Evolutionary conservation across 1,139 yeast genomes (phyloP).

Genomic region (Candida gigantensis): DNA sequence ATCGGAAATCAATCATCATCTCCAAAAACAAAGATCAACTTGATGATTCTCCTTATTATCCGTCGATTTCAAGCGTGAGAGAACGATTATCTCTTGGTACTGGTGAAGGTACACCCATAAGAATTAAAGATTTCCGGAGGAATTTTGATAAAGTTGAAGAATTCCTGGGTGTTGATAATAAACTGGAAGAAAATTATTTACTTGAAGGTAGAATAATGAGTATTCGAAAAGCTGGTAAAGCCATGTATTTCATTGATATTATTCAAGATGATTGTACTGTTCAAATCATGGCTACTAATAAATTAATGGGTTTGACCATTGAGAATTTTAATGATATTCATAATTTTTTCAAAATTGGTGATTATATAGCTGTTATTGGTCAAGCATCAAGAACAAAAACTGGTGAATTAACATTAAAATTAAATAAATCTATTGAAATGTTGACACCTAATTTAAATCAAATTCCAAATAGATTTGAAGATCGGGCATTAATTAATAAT

Average conservation of each 20-base stretch:
- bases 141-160: conserved; percentile 25
- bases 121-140: conserved; percentile 19
- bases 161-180: conserved; percentile 15
- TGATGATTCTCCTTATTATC: conserved; percentile 17
- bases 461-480: conserved; percentile 62
- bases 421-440: conserved; percentile 47
- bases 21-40: conserved; percentile 8
- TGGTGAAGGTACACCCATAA: conserved; percentile 22
- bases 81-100: conserved; percentile 8
- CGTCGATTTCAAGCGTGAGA: conserved; percentile 19
- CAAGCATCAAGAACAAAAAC: conserved; percentile 71
- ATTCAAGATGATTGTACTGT: conserved; percentile 55
- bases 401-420: conserved; percentile 76
- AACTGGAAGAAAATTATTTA: conserved; percentile 15
- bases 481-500: conserved; percentile 57
- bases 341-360: conserved; percentile 64
- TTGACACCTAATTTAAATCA: conserved; percentile 66
- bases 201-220: conserved; percentile 59
- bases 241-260: conserved; percentile 66
- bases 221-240: conserved; percentile 65
- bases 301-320: conserved; percentile 37
- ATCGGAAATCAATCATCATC: conserved; percentile 2
- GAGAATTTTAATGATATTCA: conserved; percentile 50
- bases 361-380: conserved; percentile 65
- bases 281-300: conserved; percentile 63